phyloP scores from a whole-genome alignment of 140 eudicot genomes.

The Bidens hawaiensis region DNA sequence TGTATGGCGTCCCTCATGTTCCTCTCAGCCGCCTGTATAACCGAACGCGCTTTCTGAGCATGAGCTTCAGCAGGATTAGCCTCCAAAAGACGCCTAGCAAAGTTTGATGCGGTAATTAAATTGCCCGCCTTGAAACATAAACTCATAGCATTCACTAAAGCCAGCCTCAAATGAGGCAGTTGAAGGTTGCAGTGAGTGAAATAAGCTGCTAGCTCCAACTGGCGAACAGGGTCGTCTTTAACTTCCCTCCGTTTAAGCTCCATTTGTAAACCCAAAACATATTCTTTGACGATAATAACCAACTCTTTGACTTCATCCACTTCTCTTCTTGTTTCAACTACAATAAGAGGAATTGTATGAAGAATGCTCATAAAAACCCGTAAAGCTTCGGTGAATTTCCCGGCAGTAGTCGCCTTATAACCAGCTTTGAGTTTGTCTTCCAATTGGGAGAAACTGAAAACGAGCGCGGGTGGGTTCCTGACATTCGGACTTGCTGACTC shows the following conservation, averaged over 20 bases:
- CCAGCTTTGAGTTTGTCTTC: slow-evolving; percentile 66
- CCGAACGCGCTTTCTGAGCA: slow-evolving; percentile 70
- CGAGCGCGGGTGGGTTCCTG: slow-evolving; percentile 62
- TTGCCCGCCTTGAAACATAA: slow-evolving; percentile 57
- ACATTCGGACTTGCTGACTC: slow-evolving; percentile 70
- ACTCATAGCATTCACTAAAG: slow-evolving; percentile 59
- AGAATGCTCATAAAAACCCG: slow-evolving; percentile 48
- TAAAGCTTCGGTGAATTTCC: slow-evolving; percentile 56
- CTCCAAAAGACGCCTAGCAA: slow-evolving; percentile 68
- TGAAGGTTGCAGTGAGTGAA: slow-evolving; percentile 77
- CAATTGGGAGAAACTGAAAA: slow-evolving; percentile 51
- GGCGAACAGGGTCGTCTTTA: slow-evolving; percentile 51
- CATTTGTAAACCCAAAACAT: slow-evolving; percentile 59
- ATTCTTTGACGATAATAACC: slow-evolving; percentile 53
- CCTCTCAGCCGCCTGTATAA: slow-evolving; percentile 69
- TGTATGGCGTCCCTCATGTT: slow-evolving; percentile 52
- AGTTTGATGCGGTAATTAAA: slow-evolving; percentile 55
- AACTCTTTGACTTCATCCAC: slow-evolving; percentile 70
- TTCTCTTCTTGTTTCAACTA: slow-evolving; percentile 61
- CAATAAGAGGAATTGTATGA: slow-evolving; percentile 60
- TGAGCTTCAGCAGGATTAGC: slow-evolving; percentile 52
- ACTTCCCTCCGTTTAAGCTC: slow-evolving; percentile 59
- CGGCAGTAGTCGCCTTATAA: slow-evolving; percentile 59
- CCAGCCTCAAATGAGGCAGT: slow-evolving; percentile 59
- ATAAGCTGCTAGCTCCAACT: slow-evolving; percentile 68